Base-by-base conservation (phyloP, 2,329 filamentous ascomycete genomes). In the Epichloe sylvatica region DNA sequence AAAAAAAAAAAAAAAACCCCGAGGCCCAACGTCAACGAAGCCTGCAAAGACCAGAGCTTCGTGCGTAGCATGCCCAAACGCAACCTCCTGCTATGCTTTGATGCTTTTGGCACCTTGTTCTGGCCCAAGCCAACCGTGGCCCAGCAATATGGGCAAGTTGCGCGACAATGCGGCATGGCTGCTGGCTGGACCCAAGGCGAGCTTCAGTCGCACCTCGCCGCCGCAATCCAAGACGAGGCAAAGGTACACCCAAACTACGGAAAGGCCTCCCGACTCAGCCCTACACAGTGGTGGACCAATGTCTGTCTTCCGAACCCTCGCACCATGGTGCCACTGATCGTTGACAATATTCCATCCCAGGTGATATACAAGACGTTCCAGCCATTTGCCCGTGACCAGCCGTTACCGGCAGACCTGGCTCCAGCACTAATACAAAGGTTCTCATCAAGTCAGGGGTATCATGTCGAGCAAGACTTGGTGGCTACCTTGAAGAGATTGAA, bases 91-190 rank as follows among this genome's bases (percentile, higher is more conserved):
- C 61, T 83, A 1, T 78, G 76, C 52, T 76, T 83, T 48, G 80
- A 84, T 59, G 80, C 79, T 4, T 83, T 82, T 55, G 78, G 76
- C n/a, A 84, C 80, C 0, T 65, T 84, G 2, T 82, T 80, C 62
- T 65, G 62, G 11, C 77, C 78, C 0, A 71, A 66, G 45, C 56
- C 58, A 9, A 64, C 75, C 1, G 70, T 83, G 7, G 65, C 69
- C 5, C 59, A 66, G 47, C 75, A 80, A 55, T 84, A 84, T 59
- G 69, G 64, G 37, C 62, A 69, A 19, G 66, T 76, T 2, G 80
- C 78, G 1, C 60, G 68, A 17, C 62, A 68, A 47, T 68, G 74
- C 57, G 77, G 78, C 3, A 56, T 80, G 39, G 55, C 56, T 8
- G 55, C 56, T 8, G 61, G 64, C 52, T 66, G 74, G 49, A 63